Evolutionary conservation across 2,329 filamentous ascomycete species (phyloP).

Genomic region (Talaromyces funiculosus): DNA sequence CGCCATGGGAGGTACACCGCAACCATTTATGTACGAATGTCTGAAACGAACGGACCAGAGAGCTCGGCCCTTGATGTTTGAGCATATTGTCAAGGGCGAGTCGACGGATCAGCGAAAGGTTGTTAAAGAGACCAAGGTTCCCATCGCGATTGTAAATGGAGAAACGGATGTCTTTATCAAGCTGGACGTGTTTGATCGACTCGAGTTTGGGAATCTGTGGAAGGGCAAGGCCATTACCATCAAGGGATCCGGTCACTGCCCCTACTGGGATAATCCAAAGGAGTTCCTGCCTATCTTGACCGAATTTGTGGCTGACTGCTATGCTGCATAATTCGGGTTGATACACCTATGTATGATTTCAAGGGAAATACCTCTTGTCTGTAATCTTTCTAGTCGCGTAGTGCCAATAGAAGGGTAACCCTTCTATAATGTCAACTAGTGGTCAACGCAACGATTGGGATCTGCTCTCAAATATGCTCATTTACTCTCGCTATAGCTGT

Average conservation of each 20-base stretch:
- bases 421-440: background rate
- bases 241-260: background rate
- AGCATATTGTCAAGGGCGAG: background rate
- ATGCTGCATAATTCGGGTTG: background rate
- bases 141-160: background rate
- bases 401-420: background rate
- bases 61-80: background rate
- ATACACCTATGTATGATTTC: background rate
- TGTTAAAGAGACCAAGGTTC: background rate
- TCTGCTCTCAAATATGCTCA: too few relatives aligned
- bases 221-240: background rate
- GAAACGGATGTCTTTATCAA: background rate
- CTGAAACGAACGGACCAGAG: background rate
- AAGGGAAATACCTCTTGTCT: background rate
- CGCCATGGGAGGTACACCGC: background rate
- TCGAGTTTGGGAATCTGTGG: constrained; percentile 8
- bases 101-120: background rate
- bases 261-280: constrained; percentile 5
- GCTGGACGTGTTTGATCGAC: background rate
- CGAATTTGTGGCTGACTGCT: constrained; percentile 1
- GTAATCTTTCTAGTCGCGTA: background rate
- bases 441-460: background rate
- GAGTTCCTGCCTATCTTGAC: constrained; percentile 4
- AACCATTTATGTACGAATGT: background rate
- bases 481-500: too few relatives aligned